Percentiles rank a stretch among this genome's conserved stretches.
These are phyloP conservation scores for Graphiopsis chlorocephala DNA, from an alignment of 2,329 filamentous ascomycete species.

Conservation along the genomic window DNA sequence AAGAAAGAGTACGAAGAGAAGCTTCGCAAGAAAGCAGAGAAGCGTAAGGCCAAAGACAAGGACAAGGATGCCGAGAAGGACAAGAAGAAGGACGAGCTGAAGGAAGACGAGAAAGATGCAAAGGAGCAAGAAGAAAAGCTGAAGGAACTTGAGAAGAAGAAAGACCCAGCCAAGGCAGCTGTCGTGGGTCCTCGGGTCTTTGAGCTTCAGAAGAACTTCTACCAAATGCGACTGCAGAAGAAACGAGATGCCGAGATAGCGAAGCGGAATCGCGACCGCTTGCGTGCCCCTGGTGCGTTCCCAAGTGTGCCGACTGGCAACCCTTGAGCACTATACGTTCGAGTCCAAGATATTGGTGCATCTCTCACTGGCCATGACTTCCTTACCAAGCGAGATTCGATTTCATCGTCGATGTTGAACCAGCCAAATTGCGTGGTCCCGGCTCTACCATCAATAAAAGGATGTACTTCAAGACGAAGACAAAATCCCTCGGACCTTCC, in stretches of 20 bases:
- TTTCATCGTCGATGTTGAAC: neutral
- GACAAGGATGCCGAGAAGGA: conserved; percentile 63
- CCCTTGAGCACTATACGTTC: neutral
- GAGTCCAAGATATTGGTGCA: neutral
- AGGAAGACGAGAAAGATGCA: conserved; percentile 62
- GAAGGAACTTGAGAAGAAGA: conserved; percentile 43
- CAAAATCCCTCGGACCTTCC: neutral
- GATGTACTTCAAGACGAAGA: neutral
- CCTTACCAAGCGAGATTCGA: neutral
- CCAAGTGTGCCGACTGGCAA: conserved; percentile 74
- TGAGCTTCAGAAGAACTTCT: conserved; percentile 84
- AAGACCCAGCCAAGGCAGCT: conserved; percentile 62
- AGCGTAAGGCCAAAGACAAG: conserved; percentile 51
- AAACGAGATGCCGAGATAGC: conserved; percentile 75
- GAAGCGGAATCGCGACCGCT: conserved; percentile 74
- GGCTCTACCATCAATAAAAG: neutral
- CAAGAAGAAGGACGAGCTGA: conserved; percentile 74
- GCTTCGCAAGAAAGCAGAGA: conserved; percentile 43
- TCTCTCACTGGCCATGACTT: neutral
- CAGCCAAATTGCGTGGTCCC: neutral
- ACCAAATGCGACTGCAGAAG: conserved; percentile 77
- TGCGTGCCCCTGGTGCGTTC: conserved; percentile 76
- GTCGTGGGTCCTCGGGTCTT: conserved; percentile 74
- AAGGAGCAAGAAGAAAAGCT: conserved; percentile 43
- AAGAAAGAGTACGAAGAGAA: conserved; percentile 53